Evolutionary conservation across 208 protist genomes (phyloP), one percentile per base, ranked within the genome.

Genomic region (Lotmaria passim): DNA sequence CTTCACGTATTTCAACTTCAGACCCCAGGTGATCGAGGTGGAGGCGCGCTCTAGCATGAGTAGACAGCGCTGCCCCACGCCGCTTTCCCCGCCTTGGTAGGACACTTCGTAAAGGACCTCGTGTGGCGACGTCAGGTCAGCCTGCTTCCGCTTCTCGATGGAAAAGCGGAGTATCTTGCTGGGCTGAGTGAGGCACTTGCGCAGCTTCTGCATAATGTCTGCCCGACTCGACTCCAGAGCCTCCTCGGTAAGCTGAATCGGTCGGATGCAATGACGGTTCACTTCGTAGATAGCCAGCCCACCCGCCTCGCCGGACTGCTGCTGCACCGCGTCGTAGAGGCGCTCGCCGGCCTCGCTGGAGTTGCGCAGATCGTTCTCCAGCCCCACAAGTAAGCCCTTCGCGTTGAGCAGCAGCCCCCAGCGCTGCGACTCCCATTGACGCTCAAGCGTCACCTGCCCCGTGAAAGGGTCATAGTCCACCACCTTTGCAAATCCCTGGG

Each of bases 401-500:
- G 46, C 21, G 75, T 89, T 85, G 34, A 92, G 17, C 67, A 85
- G 70, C 23, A 87, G 39, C 30, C 86, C 86, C 86, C 86, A 92
- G 30, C 62, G 80, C 41, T 67, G 78, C 11, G 67, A 44, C 4
- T 53, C 21, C n/a, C 23, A 48, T 17, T 39, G 36, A 3, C 86
- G 82, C 67, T 83, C 78, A 48, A 92, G 79, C n/a, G 64, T 68
- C 36, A 87, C 23, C 33, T 63, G 26, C 48, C 81, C 73, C 21
- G 76, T 57, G 33, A 58, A 51, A 0, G 75, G 62, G 48, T 80
- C 63, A 62, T 80, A 80, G 17, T 79, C 73, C 12, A 51, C 48
- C 41, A 69, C 57, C 14, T 39, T 66, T 12, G 67, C 60, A 21
- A 68, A 64, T 28, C 34, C 43, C n/a, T 43, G 38, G 15, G 34